Evolutionary conservation across 768 basidiomycete species (phyloP).

Genomic region (Mycena chlorophos): DNA sequence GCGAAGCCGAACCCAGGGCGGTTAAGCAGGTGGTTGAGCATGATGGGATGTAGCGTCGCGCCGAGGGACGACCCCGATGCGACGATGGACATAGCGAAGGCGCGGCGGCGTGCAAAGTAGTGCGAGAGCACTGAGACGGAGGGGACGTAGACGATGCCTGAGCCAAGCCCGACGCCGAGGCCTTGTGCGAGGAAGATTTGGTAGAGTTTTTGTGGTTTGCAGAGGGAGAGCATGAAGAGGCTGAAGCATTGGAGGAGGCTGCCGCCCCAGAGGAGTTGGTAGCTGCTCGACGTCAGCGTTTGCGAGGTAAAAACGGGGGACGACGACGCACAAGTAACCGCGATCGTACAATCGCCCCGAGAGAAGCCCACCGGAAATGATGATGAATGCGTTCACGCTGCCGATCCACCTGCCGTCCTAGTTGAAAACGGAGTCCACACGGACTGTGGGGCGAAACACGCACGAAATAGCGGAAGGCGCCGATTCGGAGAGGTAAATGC

Average conservation of each 20-base stretch:
- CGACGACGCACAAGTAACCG: conserved; percentile 43
- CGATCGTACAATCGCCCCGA: conserved; percentile 47
- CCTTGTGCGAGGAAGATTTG: conserved; percentile 47
- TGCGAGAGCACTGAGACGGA: conserved; percentile 46
- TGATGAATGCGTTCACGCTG: conserved; percentile 44
- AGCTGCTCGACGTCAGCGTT: conserved; percentile 19
- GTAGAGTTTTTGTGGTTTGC: conserved; percentile 41
- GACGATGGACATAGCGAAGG: conserved; percentile 45
- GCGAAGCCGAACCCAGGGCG: conserved; percentile 48
- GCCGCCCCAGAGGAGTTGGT: conserved; percentile 35
- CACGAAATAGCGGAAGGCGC: conserved; percentile 9
- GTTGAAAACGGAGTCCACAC: not conserved
- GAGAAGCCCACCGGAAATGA: conserved; percentile 40
- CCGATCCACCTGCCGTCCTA: conserved; percentile 26
- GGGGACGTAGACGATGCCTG: conserved; percentile 46
- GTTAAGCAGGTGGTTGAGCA: conserved; percentile 56
- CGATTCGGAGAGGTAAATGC: conserved; percentile 1
- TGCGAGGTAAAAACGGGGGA: not conserved
- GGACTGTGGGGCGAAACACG: not conserved
- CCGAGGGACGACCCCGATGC: conserved; percentile 58
- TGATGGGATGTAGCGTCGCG: conserved; percentile 60
- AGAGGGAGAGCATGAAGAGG: conserved; percentile 48
- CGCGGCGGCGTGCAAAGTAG: conserved; percentile 40
- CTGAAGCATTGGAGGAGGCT: conserved; percentile 36
- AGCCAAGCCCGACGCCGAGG: conserved; percentile 43